phyloP scores from a whole-genome alignment of 2,329 filamentous ascomycete species.

The Fusarium poae region DNA sequence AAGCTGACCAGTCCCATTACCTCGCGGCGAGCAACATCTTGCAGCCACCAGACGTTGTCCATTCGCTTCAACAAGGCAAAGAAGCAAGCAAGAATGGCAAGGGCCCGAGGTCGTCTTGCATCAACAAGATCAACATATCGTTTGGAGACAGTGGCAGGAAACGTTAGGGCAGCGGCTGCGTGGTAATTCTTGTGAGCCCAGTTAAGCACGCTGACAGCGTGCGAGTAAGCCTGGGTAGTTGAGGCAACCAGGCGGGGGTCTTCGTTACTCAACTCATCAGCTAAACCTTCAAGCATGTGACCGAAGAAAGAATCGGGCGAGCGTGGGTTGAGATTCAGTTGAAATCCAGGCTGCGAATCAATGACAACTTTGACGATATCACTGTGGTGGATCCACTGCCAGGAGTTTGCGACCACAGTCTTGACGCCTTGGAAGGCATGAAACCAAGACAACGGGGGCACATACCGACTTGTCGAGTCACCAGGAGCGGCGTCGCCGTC shows the following conservation, averaged over 20 bases:
- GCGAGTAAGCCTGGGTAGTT: conserved; percentile 68
- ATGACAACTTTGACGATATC: conserved; percentile 71
- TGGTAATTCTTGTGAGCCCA: conserved; percentile 74
- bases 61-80: conserved; percentile 74
- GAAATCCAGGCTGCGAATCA: conserved; percentile 72
- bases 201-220: conserved; percentile 74
- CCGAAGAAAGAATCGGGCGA: conserved; percentile 70
- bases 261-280: conserved; percentile 64
- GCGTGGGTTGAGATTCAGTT: conserved; percentile 68
- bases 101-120: conserved; percentile 69
- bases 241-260: conserved; percentile 49
- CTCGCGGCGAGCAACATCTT: conserved; percentile 74
- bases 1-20: conserved; percentile 72
- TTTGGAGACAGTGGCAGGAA: conserved; percentile 73
- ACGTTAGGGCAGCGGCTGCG: conserved; percentile 69
- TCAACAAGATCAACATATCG: conserved; percentile 72
- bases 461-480: conserved; percentile 62
- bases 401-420: conserved; percentile 72
- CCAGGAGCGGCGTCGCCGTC: conserved; percentile 58
- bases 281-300: conserved; percentile 68
- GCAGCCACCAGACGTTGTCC: conserved; percentile 76
- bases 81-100: conserved; percentile 75
- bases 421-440: conserved; percentile 77
- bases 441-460: conserved; percentile 73
- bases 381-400: conserved; percentile 72